A percentile compares a stretch with the other conserved stretches of the same genome.
Conservation (phyloP, 2,329 filamentous ascomycete genomes). For the Alternaria brassicae region DNA sequence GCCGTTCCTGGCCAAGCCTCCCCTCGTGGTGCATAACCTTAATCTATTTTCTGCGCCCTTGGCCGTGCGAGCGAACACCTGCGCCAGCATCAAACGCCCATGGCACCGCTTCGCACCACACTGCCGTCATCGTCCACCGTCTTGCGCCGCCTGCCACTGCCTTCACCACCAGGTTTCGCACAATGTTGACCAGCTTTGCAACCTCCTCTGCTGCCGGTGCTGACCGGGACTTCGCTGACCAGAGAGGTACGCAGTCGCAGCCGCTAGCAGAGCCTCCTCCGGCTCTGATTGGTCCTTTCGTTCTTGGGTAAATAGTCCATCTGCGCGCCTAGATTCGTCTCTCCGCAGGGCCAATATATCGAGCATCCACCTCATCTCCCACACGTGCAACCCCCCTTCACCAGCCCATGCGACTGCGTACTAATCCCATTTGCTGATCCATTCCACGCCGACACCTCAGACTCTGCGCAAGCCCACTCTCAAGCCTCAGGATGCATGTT, state of each 20-base stretch:
- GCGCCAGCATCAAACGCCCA: conserved; percentile 2
- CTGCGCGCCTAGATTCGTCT: conserved; percentile 9
- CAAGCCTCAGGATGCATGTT: conserved; percentile 3
- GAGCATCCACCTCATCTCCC: conserved; percentile 7
- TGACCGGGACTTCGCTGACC: conserved; percentile 1
- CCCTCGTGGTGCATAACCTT: conserved; percentile 13
- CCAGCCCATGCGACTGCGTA: not conserved
- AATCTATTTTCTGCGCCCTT: conserved; percentile 30
- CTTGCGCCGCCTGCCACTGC: not conserved
- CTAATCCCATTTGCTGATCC: not conserved
- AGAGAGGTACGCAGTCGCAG: conserved; percentile 4
- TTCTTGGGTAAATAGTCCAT: conserved; percentile 13
- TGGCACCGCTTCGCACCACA: not conserved
- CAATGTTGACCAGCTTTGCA: conserved; percentile 1
- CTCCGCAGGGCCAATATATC: conserved; percentile 25
- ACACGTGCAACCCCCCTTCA: not conserved
- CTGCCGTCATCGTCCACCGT: not conserved
- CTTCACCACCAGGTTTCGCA: not conserved
- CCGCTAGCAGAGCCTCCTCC: conserved; percentile 4
- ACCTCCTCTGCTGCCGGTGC: conserved; percentile 7
- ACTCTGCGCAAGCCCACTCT: conserved; percentile 8
- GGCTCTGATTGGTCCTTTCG: conserved; percentile 11
- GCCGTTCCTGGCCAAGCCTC: conserved; percentile 21
- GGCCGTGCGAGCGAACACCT: conserved; percentile 12
- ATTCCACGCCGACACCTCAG: conserved; percentile 2